Percentiles rank a stretch among this genome's conserved stretches.
These are phyloP conservation scores for Solidago caesia DNA, from an alignment of 129 eudicot genomes.

Conservation along the genomic window DNA sequence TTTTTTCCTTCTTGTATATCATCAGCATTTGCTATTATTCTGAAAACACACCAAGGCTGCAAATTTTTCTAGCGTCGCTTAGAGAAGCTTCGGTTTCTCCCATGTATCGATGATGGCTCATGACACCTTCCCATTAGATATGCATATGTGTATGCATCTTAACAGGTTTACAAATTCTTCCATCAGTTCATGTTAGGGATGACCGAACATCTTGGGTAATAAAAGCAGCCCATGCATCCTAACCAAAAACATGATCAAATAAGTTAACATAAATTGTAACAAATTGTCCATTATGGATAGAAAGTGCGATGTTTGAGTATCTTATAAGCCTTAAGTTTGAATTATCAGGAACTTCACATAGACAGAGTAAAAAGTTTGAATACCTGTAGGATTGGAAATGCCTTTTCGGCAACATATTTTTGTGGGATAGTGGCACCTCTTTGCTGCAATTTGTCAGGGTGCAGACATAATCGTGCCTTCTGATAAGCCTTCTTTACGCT, in stretches of 20 bases:
- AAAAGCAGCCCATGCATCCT: conserved; percentile 87
- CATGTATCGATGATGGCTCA: neutral
- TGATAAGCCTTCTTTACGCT: conserved; percentile 80
- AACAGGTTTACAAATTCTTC: conserved; percentile 15
- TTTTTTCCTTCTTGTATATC: conserved; percentile 2
- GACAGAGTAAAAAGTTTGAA: neutral
- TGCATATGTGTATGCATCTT: neutral
- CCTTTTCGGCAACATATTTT: conserved; percentile 69
- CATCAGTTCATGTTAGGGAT: conserved; percentile 21
- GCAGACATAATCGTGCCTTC: conserved; percentile 72
- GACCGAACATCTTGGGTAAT: conserved; percentile 50
- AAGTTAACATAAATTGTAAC: neutral
- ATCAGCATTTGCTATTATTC: conserved; percentile 17
- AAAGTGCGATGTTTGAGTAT: neutral
- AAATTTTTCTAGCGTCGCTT: conserved; percentile 5
- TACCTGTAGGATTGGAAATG: conserved; percentile 78
- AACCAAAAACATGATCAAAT: conserved; percentile 16
- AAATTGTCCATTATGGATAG: neutral
- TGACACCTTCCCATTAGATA: conserved; percentile 6
- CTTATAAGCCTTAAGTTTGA: neutral
- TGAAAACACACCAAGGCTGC: conserved; percentile 15
- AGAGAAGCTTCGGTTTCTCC: neutral
- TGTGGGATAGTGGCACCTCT: conserved; percentile 61
- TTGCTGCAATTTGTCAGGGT: conserved; percentile 83
- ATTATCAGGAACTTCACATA: neutral